phyloP scores from a whole-genome alignment of 2,329 filamentous ascomycete species.

The Cercospora janseana region DNA sequence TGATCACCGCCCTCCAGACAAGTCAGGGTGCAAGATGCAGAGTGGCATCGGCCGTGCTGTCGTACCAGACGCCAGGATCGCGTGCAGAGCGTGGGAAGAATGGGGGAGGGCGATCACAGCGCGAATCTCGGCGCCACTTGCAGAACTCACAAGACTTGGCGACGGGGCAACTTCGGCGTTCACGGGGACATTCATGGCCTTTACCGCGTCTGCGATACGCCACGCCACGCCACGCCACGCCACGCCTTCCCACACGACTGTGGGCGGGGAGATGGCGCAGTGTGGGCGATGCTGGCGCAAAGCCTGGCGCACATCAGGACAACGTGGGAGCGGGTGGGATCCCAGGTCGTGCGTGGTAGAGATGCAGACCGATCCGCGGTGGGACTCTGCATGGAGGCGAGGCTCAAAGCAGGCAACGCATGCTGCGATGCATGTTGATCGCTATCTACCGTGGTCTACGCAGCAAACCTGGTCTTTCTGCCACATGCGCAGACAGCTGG shows the following conservation, averaged over 20 bases:
- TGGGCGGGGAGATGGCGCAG: no score
- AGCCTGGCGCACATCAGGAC: constrained; percentile 7
- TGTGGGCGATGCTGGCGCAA: background rate
- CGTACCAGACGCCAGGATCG: constrained; percentile 6
- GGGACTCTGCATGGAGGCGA: constrained; percentile 1
- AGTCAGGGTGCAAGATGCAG: constrained; percentile 4
- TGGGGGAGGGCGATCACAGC: background rate
- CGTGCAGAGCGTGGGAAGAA: background rate
- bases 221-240: no score
- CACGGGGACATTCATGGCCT: no score
- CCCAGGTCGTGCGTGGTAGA: no score
- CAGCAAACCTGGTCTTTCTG: no score
- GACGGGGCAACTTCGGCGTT: no score
- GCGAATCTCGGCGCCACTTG: constrained; percentile 9
- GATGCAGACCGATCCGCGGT: no score
- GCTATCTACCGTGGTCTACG: no score
- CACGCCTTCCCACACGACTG: no score
- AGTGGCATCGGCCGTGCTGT: constrained; percentile 10
- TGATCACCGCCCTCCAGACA: background rate
- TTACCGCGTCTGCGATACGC: no score
- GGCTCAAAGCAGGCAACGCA: constrained; percentile 9
- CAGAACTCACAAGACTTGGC: background rate
- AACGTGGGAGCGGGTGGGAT: constrained; percentile 11
- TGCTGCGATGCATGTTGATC: constrained; percentile 9
- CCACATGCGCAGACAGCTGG: no score